These are phyloP conservation scores for Phytophthora citricola DNA, from an alignment of 352 stramenopile species.

Conservation along the genomic window DNA sequence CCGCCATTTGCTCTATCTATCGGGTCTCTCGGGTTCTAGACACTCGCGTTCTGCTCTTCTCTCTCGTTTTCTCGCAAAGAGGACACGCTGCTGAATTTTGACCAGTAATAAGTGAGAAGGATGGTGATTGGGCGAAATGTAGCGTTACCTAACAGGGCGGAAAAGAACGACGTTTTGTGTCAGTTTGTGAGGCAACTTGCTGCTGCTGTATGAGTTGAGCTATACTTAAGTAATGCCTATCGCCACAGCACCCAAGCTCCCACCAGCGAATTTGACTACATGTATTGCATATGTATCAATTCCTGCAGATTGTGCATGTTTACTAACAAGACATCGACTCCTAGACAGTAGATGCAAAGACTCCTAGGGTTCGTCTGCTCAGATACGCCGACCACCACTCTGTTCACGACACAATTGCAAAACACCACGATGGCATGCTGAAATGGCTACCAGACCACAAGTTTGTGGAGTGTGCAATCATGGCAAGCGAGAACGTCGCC, in stretches of 20 bases:
- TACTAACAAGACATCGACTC: no score
- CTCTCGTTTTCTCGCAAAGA: conserved; percentile 20
- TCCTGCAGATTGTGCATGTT: no score
- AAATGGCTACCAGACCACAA: conserved; percentile 18
- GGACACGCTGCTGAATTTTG: neutral
- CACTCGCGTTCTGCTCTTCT: conserved; percentile 23
- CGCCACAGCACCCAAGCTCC: no score
- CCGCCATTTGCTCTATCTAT: conserved; percentile 49
- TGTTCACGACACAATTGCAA: conserved; percentile 3
- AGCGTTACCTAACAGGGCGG: conserved; percentile 24
- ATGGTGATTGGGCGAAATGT: conserved; percentile 10
- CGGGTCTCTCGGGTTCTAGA: conserved; percentile 2
- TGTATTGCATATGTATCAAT: no score
- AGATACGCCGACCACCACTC: conserved; percentile 8
- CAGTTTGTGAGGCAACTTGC: no score
- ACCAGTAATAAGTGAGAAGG: neutral
- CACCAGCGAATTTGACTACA: no score
- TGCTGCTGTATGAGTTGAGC: no score
- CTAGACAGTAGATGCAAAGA: no score
- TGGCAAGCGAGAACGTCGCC: neutral
- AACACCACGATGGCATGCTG: conserved; percentile 1
- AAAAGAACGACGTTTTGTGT: neutral
- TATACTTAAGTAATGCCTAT: no score
- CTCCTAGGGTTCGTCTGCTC: conserved; percentile 1
- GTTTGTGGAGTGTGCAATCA: neutral